Percentiles rank a stretch among this genome's conserved stretches.
These are phyloP conservation scores for Amanita jacksonii DNA, from an alignment of 768 basidiomycete genomes.

Conservation along the genomic window DNA sequence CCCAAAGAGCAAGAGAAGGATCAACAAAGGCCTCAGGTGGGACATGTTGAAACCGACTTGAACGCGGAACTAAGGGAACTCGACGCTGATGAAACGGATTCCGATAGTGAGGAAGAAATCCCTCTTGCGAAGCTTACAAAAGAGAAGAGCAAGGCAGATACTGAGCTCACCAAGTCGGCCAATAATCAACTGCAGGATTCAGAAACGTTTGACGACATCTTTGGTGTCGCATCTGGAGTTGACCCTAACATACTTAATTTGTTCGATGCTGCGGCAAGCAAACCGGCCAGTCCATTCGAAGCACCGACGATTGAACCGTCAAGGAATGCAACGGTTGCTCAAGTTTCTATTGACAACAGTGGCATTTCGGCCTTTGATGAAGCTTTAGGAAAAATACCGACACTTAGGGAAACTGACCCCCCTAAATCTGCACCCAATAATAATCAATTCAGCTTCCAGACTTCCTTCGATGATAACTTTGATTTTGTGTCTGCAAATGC, in stretches of 20 bases:
- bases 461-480: slow-evolving; percentile 47
- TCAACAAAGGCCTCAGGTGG: neutral
- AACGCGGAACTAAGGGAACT: slow-evolving; percentile 41
- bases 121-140: slow-evolving; percentile 25
- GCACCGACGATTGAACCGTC: slow-evolving; percentile 8
- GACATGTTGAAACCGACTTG: slow-evolving; percentile 39
- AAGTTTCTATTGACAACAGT: slow-evolving; percentile 17
- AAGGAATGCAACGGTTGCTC: slow-evolving; percentile 11
- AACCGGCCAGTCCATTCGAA: slow-evolving; percentile 7
- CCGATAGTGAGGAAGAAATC: slow-evolving; percentile 40
- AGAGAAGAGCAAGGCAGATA: slow-evolving; percentile 16
- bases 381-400: slow-evolving; percentile 49
- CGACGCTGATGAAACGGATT: slow-evolving; percentile 42
- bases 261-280: neutral
- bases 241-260: neutral
- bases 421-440: slow-evolving; percentile 17
- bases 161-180: slow-evolving; percentile 6
- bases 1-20: neutral
- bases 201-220: slow-evolving; percentile 48
- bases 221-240: slow-evolving; percentile 25
- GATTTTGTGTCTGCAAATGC: slow-evolving; percentile 37
- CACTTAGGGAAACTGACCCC: slow-evolving; percentile 15
- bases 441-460: slow-evolving; percentile 48
- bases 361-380: slow-evolving; percentile 70
- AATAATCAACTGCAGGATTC: slow-evolving; percentile 6